Conservation (phyloP, 306 rosid genomes). For the Glycine soja region DNA sequence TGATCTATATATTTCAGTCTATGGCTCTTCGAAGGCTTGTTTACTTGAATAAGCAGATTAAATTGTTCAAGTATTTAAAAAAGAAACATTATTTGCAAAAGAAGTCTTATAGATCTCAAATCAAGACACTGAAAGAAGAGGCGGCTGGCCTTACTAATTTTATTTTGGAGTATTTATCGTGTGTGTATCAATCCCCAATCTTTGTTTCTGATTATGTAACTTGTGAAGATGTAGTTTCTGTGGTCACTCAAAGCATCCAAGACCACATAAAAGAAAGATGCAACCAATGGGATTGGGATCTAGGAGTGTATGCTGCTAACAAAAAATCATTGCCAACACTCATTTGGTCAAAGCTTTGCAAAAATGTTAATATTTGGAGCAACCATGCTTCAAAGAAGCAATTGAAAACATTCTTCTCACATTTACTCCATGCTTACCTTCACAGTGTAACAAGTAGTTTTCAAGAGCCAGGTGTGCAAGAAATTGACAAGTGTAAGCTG, state of each 20-base stretch:
- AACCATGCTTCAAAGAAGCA: constrained; percentile 76
- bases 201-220: constrained; percentile 48
- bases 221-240: constrained; percentile 49
- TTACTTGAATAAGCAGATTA: constrained; percentile 79
- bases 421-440: constrained; percentile 66
- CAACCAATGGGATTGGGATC: constrained; percentile 76
- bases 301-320: constrained; percentile 55
- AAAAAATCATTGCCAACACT: constrained; percentile 71
- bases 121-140: constrained; percentile 71
- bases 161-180: constrained; percentile 69
- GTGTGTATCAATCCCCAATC: constrained; percentile 56
- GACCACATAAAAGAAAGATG: neutral
- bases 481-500: constrained; percentile 47
- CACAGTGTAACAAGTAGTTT: constrained; percentile 51
- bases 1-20: constrained; percentile 69
- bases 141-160: constrained; percentile 74
- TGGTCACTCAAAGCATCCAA: constrained; percentile 51
- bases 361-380: constrained; percentile 82
- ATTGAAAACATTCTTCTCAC: constrained; percentile 66
- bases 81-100: constrained; percentile 62
- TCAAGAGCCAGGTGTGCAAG: constrained; percentile 46
- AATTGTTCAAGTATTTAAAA: constrained; percentile 66
- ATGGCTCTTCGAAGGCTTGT: constrained; percentile 89
- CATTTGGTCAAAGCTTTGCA: constrained; percentile 85
- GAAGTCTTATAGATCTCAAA: constrained; percentile 54